Evolutionary conservation across 1,284 basidiomycete genomes (phyloP).

Genomic region (Ustilago nuda): DNA sequence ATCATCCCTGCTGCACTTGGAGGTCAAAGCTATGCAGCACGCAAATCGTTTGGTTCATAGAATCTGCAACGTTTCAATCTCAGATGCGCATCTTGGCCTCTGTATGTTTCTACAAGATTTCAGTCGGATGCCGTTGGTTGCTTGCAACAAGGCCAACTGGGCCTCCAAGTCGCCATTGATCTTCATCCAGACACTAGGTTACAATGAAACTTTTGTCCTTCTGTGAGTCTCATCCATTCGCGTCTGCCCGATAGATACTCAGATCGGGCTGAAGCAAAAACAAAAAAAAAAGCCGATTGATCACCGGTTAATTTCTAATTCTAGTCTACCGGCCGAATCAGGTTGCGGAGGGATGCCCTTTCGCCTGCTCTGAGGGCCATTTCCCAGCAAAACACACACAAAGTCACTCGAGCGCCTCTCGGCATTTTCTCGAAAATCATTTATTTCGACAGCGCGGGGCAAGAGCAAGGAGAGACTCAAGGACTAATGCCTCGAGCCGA

Average conservation of each 20-base stretch:
- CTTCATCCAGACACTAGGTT: background rate
- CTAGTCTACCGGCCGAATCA: slow-evolving; percentile 15
- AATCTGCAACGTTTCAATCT: slow-evolving; percentile 12
- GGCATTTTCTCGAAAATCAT: slow-evolving; percentile 1
- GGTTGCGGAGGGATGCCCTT: slow-evolving; percentile 23
- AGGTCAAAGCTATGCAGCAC: background rate
- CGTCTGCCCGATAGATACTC: background rate
- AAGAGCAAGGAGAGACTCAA: slow-evolving; percentile 1
- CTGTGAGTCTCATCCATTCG: background rate
- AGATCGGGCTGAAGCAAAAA: slow-evolving; percentile 5
- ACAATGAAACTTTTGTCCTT: background rate
- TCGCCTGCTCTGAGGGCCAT: background rate
- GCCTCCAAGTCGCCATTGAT: background rate
- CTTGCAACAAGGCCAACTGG: background rate
- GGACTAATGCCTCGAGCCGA: slow-evolving; percentile 20
- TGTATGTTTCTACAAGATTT: slow-evolving; percentile 18
- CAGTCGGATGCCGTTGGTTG: background rate
- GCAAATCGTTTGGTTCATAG: background rate
- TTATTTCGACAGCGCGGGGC: slow-evolving; percentile 2
- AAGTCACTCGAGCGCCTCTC: background rate
- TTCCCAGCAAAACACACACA: slow-evolving; percentile 9
- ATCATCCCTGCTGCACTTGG: too few relatives aligned
- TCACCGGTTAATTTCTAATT: slow-evolving; percentile 6
- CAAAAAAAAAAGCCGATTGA: background rate
- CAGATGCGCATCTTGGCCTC: slow-evolving; percentile 14